Evolutionary conservation across 192 early-diverging fungal genomes (phyloP), one percentile per base, ranked within the genome.

Genomic region (Martensiomyces pterosporus): DNA sequence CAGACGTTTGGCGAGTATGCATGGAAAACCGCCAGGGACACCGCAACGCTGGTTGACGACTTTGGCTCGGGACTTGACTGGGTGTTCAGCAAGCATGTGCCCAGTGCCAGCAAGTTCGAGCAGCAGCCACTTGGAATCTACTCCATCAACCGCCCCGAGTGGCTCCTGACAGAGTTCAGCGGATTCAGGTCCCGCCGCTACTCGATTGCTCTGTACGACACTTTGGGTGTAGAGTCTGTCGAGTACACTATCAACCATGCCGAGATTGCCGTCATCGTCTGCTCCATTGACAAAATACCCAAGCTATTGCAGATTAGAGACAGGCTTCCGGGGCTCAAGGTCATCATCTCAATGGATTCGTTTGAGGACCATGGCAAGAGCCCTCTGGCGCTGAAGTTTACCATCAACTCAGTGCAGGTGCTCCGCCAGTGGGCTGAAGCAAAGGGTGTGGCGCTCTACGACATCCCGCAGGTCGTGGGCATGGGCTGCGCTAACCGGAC

Each of bases 161-260:
- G 89, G 85, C 59, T 75, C 25, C 75, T 93, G 23, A 49, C 82
- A 6, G 85, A 90, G 55, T 67, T 79, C 33, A 88, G 76, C 0
- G 76, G 81, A 15, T 78, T 78, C 53, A 63, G 77, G 16, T 85
- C 85, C 21, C 78, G 62, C 39, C 57, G 80, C 25, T 75, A 66
- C 47, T 78, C 77, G 9, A 88, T 93, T 3, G 83, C 92, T 0
- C 73, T 97, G 19, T 92, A 93, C 60, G 93, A 95, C 50, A 92
- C 91, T 4, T 72, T 95, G 16, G 94, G 89, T 18, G 75, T 83
- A 1, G 86, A 91, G 17, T 76, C 89, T 0, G 72, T 93, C 15
- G 80, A 87, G 68, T 92, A 82, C 48, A 87, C 94, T 17, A 55
- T 93, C 15, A 87, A 87, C 58, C 89, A 93, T 39, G 76, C 90